Percentiles rank a stretch among this genome's conserved stretches.
Conservation (phyloP, 768 basidiomycete species). For the Tricholoma terreum region DNA sequence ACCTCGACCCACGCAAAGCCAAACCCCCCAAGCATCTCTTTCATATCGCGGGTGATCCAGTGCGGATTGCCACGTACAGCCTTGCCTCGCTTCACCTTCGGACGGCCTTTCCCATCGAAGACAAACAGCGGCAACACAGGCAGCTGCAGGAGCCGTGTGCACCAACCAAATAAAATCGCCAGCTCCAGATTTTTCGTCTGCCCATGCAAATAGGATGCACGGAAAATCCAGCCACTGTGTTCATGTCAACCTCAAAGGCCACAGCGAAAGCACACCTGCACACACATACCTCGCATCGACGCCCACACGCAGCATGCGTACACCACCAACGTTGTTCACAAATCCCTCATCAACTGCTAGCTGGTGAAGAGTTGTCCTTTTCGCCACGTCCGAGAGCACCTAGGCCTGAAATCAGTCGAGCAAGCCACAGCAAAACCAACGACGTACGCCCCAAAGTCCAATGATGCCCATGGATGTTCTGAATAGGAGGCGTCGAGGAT, state of each 20-base stretch:
- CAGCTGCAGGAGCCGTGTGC: slow-evolving; percentile 5
- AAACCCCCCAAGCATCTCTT: slow-evolving; percentile 5
- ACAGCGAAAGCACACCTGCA: not conserved
- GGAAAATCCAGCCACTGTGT: slow-evolving; percentile 1
- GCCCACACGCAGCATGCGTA: too few relatives aligned
- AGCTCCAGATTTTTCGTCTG: not conserved
- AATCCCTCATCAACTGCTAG: too few relatives aligned
- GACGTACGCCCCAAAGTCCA: too few relatives aligned
- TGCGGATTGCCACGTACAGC: not conserved
- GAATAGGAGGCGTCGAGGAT: too few relatives aligned
- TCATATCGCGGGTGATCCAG: slow-evolving; percentile 4
- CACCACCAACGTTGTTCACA: too few relatives aligned
- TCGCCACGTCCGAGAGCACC: too few relatives aligned
- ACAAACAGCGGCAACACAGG: slow-evolving; percentile 3
- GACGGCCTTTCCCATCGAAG: slow-evolving; percentile 4
- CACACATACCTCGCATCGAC: too few relatives aligned
- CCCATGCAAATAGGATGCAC: slow-evolving; percentile 5
- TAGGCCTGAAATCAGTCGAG: too few relatives aligned
- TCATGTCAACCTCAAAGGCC: slow-evolving; percentile 3
- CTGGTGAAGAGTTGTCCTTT: too few relatives aligned
- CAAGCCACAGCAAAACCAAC: too few relatives aligned
- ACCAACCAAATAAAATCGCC: not conserved
- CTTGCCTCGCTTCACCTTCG: not conserved
- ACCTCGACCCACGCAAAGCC: slow-evolving; percentile 8
- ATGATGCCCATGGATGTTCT: too few relatives aligned